phyloP scores from a whole-genome alignment of 2,329 filamentous ascomycete genomes.

The Epichloe elymi region DNA sequence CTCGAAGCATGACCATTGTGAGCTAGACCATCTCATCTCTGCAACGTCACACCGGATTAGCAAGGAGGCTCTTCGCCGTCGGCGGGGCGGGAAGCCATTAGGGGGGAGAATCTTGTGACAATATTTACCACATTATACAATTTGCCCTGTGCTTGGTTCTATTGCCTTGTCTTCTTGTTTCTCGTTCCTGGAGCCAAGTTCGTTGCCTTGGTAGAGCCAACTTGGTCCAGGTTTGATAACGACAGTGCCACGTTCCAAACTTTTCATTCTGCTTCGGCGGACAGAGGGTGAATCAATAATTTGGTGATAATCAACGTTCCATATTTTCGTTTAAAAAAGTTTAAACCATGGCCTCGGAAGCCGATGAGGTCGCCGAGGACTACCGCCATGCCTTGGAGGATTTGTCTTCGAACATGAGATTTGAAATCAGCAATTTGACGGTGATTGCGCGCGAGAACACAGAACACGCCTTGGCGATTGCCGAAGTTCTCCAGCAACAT shows the following conservation, averaged over 20 bases:
- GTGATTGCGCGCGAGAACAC: constrained; percentile 97
- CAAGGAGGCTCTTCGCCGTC: constrained; percentile 1
- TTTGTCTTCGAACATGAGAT: constrained; percentile 77
- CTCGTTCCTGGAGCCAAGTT: background rate
- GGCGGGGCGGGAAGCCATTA: background rate
- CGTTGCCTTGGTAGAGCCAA: background rate
- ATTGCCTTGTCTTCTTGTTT: background rate
- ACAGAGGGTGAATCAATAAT: background rate
- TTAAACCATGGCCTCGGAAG: constrained; percentile 34
- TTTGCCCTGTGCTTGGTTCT: constrained; percentile 3
- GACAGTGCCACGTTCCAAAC: constrained; percentile 2
- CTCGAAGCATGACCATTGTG: constrained; percentile 2
- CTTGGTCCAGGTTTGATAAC: constrained; percentile 2
- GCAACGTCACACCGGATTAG: constrained; percentile 1
- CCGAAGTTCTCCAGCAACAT: constrained; percentile 78
- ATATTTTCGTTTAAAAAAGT: constrained; percentile 4
- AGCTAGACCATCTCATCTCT: constrained; percentile 1
- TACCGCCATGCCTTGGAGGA: constrained; percentile 90
- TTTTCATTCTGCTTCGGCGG: background rate
- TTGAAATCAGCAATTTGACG: constrained; percentile 94
- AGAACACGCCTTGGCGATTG: constrained; percentile 87
- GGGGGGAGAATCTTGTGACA: constrained; percentile 2
- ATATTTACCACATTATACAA: constrained; percentile 4
- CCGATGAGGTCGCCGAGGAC: constrained; percentile 86
- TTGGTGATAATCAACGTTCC: constrained; percentile 1